Evolutionary conservation across 176 grass and related monocot species (phyloP).

Genomic region (barley (Hordeum vulgare)): DNA sequence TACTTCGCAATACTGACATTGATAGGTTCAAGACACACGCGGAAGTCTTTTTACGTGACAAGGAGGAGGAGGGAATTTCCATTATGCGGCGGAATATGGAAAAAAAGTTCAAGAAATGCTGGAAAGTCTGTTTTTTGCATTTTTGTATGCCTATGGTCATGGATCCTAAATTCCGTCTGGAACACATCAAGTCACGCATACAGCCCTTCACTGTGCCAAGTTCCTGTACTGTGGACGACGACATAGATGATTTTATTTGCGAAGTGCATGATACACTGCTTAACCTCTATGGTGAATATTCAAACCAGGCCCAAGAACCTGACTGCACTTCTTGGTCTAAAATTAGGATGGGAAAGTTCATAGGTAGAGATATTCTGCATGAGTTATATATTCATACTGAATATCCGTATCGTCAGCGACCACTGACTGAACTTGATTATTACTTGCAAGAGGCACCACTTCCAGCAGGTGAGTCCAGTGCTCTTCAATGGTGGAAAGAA

Average conservation of each 20-base stretch:
- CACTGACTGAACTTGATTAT: constrained; percentile 23
- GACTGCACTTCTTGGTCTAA: neutral
- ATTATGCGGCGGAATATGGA: constrained; percentile 1
- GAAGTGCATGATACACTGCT: neutral
- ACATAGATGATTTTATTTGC: neutral
- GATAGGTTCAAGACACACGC: neutral
- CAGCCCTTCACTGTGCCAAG: neutral
- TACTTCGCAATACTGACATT: neutral
- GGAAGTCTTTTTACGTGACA: neutral
- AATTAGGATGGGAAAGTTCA: neutral
- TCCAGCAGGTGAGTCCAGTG: neutral
- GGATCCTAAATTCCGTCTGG: constrained; percentile 12
- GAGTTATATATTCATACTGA: neutral
- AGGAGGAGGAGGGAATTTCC: neutral
- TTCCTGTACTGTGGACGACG: neutral
- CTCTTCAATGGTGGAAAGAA: constrained; percentile 35
- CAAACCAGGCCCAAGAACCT: neutral
- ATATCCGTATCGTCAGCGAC: neutral
- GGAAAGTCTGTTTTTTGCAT: constrained; percentile 20
- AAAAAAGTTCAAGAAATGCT: constrained; percentile 14
- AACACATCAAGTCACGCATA: neutral
- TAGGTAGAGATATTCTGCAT: neutral
- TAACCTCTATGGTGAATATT: constrained; percentile 2
- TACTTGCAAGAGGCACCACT: constrained; percentile 4
- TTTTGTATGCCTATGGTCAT: constrained; percentile 12